Evolutionary conservation across 345 rosid genomes (phyloP).

Genomic region (Limnanthes douglasii): DNA sequence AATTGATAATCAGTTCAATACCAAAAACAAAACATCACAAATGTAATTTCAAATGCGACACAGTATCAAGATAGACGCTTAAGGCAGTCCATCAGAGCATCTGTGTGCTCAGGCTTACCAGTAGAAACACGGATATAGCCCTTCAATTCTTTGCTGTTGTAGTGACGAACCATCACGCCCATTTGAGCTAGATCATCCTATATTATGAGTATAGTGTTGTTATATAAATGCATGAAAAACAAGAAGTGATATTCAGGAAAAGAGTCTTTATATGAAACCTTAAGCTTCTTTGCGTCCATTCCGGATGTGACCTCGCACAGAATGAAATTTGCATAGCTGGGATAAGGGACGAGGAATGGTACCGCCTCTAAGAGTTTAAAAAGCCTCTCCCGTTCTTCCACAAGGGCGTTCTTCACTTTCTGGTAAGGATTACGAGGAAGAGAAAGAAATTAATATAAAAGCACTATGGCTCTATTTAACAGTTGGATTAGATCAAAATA

Average conservation of each 20-base stretch:
- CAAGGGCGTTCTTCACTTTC: conserved; percentile 66
- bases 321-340: conserved; percentile 78
- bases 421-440: conserved; percentile 12
- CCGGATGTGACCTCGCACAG: conserved; percentile 72
- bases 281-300: conserved; percentile 76
- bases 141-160: conserved; percentile 57
- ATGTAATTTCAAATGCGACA: too few species aligned
- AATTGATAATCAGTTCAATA: too few species aligned
- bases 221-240: too few species aligned
- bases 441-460: too few species aligned
- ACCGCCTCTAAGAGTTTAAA: conserved; percentile 48
- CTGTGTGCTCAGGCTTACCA: conserved; percentile 84
- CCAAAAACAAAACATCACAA: too few species aligned
- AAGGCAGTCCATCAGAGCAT: conserved; percentile 45
- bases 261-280: conserved; percentile 24
- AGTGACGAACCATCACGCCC: conserved; percentile 97
- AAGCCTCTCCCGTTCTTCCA: conserved; percentile 64
- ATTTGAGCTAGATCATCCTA: conserved; percentile 76
- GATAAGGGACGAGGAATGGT: conserved; percentile 70
- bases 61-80: conserved; percentile 28
- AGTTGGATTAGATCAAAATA: too few species aligned
- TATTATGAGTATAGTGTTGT: too few species aligned
- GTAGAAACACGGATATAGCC: conserved; percentile 69
- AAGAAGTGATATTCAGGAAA: neutral
- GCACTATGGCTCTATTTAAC: too few species aligned